Evolutionary conservation across 768 basidiomycete species (phyloP), one percentile per base, ranked within the genome.

Genomic region (Pilatotrama ljubarskyi): DNA sequence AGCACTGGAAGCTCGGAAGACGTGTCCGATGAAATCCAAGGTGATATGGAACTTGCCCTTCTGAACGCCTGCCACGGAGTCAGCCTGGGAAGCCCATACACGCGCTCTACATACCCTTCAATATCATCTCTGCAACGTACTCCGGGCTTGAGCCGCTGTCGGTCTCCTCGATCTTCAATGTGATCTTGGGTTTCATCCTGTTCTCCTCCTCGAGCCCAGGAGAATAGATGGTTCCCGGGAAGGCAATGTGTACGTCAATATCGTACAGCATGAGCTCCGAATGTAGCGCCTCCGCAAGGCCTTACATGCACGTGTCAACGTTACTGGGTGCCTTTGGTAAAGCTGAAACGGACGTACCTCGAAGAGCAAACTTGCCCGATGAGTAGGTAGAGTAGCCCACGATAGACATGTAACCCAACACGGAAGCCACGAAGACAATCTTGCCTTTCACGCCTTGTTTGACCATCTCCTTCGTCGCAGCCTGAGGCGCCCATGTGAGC

Each of bases 361-460:
- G 76, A 6, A 96, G 70, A 8, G 95, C 95, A 66, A 90, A 88
- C 70, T 96, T 96, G 10, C 85, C 88, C 0, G 93, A 91, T 0
- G 90, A 77, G 72, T 96, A 96, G 0, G 85, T 82, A 1, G 87
- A 78, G 66, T 86, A 96, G 0, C 95, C 94, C 3, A 90, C 74
- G 55, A 94, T 83, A 2, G 84, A 81, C 77, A 93, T 86, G 66
- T 86, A 85, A 1, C 86, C 90, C 11, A 94, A 73, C 5, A 86
- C 83, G 0, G 90, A 93, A 1, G 85, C 86, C 24, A 91, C 82
- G 40, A 96, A 83, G 17, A 91, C 78, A 38, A 94, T 86, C 69
- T 89, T 92, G 20, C 88, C 83, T 59, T 82, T 80, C 20, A 75
- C 72, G 35, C 78, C 76, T n/a, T 81, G 73, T 51, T 78, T 76